A percentile compares a stretch with the other conserved stretches of the same genome.
phyloP scores from a whole-genome alignment of 352 stramenopile genomes.

The Globisporangium viniferum region DNA sequence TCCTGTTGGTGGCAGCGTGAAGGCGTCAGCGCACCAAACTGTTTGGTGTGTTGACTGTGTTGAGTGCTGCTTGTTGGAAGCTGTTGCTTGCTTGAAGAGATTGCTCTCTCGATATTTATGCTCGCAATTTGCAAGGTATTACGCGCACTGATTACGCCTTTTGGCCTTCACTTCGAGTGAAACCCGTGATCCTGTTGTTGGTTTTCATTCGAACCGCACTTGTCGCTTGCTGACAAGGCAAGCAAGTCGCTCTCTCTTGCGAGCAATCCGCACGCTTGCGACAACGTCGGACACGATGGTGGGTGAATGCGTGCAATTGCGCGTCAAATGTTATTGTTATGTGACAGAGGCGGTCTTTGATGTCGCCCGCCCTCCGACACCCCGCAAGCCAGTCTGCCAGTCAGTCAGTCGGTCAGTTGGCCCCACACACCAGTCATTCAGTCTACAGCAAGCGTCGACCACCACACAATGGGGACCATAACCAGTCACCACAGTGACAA shows the following conservation, averaged over 20 bases:
- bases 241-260: not conserved
- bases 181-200: not conserved
- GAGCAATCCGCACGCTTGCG: not conserved
- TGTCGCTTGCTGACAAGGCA: not conserved
- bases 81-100: not conserved
- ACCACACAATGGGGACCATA: not conserved
- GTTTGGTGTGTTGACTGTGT: no score
- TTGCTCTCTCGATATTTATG: no score
- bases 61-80: no score
- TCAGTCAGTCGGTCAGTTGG: no score
- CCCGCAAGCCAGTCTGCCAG: not conserved
- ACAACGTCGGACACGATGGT: not conserved
- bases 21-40: no score
- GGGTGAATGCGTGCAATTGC: not conserved
- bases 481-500: not conserved
- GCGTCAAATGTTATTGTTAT: not conserved
- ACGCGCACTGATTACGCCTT: not conserved
- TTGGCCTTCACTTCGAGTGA: not conserved
- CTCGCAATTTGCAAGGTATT: not conserved
- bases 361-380: not conserved
- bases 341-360: not conserved
- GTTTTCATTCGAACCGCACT: not conserved
- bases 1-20: no score
- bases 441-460: not conserved
- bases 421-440: not conserved